phyloP scores from a whole-genome alignment of 1,139 yeast genomes.

The Cylindricascospora bacillispora region DNA sequence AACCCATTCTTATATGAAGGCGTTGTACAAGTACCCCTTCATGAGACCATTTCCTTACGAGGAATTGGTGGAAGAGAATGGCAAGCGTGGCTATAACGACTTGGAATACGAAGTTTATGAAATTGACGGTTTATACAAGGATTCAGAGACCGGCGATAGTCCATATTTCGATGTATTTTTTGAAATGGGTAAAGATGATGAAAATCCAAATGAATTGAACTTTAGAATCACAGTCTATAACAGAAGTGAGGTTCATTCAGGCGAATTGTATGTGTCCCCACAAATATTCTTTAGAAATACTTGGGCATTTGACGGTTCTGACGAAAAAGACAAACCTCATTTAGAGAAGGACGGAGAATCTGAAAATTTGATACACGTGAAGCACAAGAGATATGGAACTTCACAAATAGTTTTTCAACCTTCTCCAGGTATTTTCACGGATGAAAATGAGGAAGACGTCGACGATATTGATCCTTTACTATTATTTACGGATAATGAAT shows the following conservation, averaged over 20 bases:
- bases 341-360: slow-evolving; percentile 32
- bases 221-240: slow-evolving; percentile 87
- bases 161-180: slow-evolving; percentile 83
- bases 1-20: slow-evolving; percentile 87
- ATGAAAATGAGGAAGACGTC: slow-evolving; percentile 5
- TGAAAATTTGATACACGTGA: slow-evolving; percentile 38
- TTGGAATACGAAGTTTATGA: slow-evolving; percentile 39
- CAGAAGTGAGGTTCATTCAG: slow-evolving; percentile 59
- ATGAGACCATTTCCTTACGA: slow-evolving; percentile 64
- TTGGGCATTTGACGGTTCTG: slow-evolving; percentile 65
- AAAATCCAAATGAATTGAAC: slow-evolving; percentile 67
- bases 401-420: slow-evolving; percentile 70
- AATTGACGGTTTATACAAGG: slow-evolving; percentile 21
- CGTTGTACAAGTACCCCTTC: slow-evolving; percentile 86
- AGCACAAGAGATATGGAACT: slow-evolving; percentile 62
- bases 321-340: slow-evolving; percentile 46
- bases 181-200: slow-evolving; percentile 82
- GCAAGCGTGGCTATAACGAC: slow-evolving; percentile 33
- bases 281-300: slow-evolving; percentile 82
- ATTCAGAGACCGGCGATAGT: slow-evolving; percentile 46
- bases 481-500: slow-evolving; percentile 81
- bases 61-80: slow-evolving; percentile 59
- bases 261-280: slow-evolving; percentile 80
- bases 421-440: slow-evolving; percentile 53
- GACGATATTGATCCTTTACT: slow-evolving; percentile 47